phyloP scores from a whole-genome alignment of 192 early-diverging fungal species.

The Phlyctochytrium bullatum region DNA sequence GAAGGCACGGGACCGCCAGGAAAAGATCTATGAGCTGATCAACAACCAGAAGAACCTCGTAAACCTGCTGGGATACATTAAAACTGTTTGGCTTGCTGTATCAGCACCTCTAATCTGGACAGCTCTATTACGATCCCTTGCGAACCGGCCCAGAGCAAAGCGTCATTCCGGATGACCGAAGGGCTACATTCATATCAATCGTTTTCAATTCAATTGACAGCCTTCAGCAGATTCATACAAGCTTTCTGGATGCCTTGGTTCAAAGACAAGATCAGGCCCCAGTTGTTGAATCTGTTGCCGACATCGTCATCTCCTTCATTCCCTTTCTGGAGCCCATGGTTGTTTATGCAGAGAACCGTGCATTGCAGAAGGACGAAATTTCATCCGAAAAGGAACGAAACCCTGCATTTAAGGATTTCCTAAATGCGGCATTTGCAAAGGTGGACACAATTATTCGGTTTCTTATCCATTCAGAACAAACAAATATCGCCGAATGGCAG shows the following conservation, averaged over 20 bases:
- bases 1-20: background rate
- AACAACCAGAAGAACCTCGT: slow-evolving; percentile 5
- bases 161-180: background rate
- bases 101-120: background rate
- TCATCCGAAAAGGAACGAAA: background rate
- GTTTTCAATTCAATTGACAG: background rate
- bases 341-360: background rate
- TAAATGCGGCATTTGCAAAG: background rate
- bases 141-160: background rate
- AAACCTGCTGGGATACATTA: background rate
- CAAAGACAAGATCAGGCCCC: background rate
- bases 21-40: slow-evolving; percentile 5
- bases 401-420: background rate
- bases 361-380: background rate
- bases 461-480: no score
- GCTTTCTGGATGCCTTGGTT: background rate
- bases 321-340: background rate
- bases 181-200: background rate
- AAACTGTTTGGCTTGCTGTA: background rate
- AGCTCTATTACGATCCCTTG: background rate
- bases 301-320: background rate
- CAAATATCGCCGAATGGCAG: no score
- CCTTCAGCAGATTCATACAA: background rate
- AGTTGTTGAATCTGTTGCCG: background rate
- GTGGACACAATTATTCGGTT: no score